phyloP scores from a whole-genome alignment of 2,329 filamentous ascomycete species.

The Stagonosporopsis cucurbitacearum region DNA sequence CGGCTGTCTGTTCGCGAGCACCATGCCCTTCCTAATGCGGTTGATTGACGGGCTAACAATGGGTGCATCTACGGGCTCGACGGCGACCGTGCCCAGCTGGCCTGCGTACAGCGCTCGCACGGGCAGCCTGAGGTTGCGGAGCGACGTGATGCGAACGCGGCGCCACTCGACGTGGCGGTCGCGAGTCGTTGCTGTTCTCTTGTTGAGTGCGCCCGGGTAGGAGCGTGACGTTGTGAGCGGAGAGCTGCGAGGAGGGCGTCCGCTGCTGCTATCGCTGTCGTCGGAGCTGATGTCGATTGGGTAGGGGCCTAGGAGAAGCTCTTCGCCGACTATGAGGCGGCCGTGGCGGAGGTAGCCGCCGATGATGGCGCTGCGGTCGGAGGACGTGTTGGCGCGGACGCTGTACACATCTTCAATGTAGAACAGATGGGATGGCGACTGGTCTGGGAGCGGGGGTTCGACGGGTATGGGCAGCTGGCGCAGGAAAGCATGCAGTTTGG shows the following conservation, averaged over 20 bases:
- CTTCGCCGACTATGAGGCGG: slow-evolving; percentile 76
- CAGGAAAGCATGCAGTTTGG: slow-evolving; percentile 80
- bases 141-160: slow-evolving; percentile 78
- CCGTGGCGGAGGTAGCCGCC: slow-evolving; percentile 86
- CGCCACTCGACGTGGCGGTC: slow-evolving; percentile 68
- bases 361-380: slow-evolving; percentile 64
- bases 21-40: slow-evolving; percentile 77
- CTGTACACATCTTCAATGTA: slow-evolving; percentile 91
- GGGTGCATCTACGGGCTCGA: slow-evolving; percentile 58
- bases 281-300: slow-evolving; percentile 41
- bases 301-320: slow-evolving; percentile 78
- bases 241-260: slow-evolving; percentile 25
- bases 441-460: slow-evolving; percentile 38
- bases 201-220: slow-evolving; percentile 55
- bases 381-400: slow-evolving; percentile 52
- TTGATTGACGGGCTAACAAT: slow-evolving; percentile 41
- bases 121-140: slow-evolving; percentile 85
- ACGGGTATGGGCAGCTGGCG: slow-evolving; percentile 72
- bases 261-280: slow-evolving; percentile 48
- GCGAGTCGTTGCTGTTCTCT: slow-evolving; percentile 19
- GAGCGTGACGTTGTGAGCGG: slow-evolving; percentile 53
- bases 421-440: slow-evolving; percentile 69
- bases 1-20: slow-evolving; percentile 68
- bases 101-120: slow-evolving; percentile 77
- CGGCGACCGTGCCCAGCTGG: slow-evolving; percentile 88